Evolutionary conservation across 371 early-diverging fungal species (phyloP).

Genomic region (Mortierella polycephala): DNA sequence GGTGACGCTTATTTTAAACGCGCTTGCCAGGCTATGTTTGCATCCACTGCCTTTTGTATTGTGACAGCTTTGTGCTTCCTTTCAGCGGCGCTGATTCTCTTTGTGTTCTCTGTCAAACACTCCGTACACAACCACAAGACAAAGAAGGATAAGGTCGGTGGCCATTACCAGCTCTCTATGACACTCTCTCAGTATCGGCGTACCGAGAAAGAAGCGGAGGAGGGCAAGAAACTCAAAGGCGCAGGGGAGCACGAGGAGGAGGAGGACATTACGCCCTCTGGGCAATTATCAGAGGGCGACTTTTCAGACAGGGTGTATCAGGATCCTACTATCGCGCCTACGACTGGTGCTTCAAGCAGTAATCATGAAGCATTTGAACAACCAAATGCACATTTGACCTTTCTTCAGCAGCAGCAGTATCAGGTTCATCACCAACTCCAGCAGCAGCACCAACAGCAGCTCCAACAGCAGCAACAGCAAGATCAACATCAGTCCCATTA

Average conservation of each 20-base stretch:
- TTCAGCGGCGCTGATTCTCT: conserved; percentile 14
- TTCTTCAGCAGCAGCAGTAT: conserved; percentile 6
- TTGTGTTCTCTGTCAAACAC: conserved; percentile 20
- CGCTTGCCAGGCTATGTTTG: conserved; percentile 46
- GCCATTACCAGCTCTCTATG: conserved; percentile 14
- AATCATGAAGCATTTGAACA: neutral
- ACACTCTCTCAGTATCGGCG: conserved; percentile 34
- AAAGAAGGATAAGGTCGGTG: conserved; percentile 23
- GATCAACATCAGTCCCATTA: too few species aligned
- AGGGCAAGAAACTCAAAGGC: conserved; percentile 29
- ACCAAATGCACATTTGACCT: neutral
- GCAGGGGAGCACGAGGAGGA: conserved; percentile 47
- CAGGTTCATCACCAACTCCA: neutral
- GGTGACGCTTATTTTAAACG: conserved; percentile 23
- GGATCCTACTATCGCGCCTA: conserved; percentile 12
- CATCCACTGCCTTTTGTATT: conserved; percentile 40
- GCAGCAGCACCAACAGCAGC: conserved; percentile 9
- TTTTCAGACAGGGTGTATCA: conserved; percentile 34
- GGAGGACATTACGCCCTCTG: neutral
- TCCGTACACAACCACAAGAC: conserved; percentile 19
- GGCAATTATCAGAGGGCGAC: conserved; percentile 8
- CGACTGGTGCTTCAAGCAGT: conserved; percentile 1
- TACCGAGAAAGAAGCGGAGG: conserved; percentile 23
- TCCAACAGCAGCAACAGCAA: conserved; percentile 23
- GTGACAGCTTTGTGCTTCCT: conserved; percentile 28